Percentiles rank a stretch among this genome's conserved stretches.
Evolutionary conservation across 768 basidiomycete genomes (phyloP).

Genomic region (Austroboletus festivus): DNA sequence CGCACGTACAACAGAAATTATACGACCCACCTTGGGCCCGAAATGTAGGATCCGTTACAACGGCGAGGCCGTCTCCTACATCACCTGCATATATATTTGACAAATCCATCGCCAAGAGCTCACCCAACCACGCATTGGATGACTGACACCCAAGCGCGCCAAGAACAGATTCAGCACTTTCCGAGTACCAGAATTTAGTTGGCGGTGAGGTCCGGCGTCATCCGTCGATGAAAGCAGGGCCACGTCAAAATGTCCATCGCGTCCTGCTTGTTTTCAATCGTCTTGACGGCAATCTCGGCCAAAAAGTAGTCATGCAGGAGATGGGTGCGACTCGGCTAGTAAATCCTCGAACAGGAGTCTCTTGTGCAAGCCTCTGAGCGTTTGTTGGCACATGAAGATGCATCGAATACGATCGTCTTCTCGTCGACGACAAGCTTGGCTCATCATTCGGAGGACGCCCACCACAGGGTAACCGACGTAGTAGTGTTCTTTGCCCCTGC

Average conservation of each 20-base stretch:
- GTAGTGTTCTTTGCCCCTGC: constrained; percentile 96
- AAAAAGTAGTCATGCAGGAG: constrained; percentile 95
- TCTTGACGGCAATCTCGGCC: constrained; percentile 97
- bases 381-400: constrained; percentile 96
- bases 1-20: background rate
- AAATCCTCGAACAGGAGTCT: constrained; percentile 97
- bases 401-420: constrained; percentile 91
- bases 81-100: constrained; percentile 98
- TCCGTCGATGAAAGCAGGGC: constrained; percentile 96
- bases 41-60: constrained; percentile 97
- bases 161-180: constrained; percentile 86
- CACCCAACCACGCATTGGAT: constrained; percentile 92
- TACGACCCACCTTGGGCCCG: constrained; percentile 66
- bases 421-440: constrained; percentile 85
- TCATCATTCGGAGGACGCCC: constrained; percentile 99
- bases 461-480: constrained; percentile 98
- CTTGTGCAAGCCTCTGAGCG: constrained; percentile 97
- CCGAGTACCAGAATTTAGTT: constrained; percentile 86
- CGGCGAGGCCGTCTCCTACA: constrained; percentile 97
- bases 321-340: constrained; percentile 93
- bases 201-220: constrained; percentile 92
- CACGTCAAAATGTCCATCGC: constrained; percentile 98
- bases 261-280: constrained; percentile 99
- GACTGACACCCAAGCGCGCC: constrained; percentile 97
- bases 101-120: constrained; percentile 94